A percentile compares a stretch with the other conserved stretches of the same genome.
Evolutionary conservation across 2,329 filamentous ascomycete species (phyloP).

Genomic region (Ceratocystis cubensis): DNA sequence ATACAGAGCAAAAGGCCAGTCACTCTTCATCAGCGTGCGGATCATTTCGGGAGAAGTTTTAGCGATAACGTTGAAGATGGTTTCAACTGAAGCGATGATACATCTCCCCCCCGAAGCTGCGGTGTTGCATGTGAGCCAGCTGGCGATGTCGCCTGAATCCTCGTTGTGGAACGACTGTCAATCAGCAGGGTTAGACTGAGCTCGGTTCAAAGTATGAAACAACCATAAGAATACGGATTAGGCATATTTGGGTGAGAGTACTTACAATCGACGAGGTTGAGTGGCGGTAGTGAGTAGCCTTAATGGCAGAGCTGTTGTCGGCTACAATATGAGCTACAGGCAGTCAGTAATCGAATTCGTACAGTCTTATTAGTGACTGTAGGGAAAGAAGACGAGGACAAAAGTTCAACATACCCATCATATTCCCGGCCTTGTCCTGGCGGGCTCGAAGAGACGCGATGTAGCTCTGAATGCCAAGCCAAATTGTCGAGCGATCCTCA

Average conservation of each 20-base stretch:
- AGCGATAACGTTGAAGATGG: slow-evolving; percentile 56
- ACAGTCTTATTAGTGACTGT: not conserved
- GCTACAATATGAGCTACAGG: slow-evolving; percentile 38
- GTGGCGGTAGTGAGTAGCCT: slow-evolving; percentile 44
- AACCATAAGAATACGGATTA: not conserved
- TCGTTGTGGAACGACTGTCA: slow-evolving; percentile 57
- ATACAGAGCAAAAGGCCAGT: slow-evolving; percentile 56
- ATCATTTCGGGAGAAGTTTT: slow-evolving; percentile 52
- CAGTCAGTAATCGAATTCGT: not conserved
- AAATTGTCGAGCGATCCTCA: slow-evolving; percentile 51
- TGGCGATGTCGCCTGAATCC: slow-evolving; percentile 52
- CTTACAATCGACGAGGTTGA: slow-evolving; percentile 45
- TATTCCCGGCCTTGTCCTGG: slow-evolving; percentile 51
- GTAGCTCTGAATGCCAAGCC: slow-evolving; percentile 52
- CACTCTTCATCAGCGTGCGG: slow-evolving; percentile 45
- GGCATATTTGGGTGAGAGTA: slow-evolving; percentile 23
- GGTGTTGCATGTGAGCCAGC: slow-evolving; percentile 49
- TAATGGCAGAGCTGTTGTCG: slow-evolving; percentile 38
- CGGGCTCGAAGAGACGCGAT: slow-evolving; percentile 48
- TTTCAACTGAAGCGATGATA: slow-evolving; percentile 52
- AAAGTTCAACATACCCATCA: slow-evolving; percentile 37
- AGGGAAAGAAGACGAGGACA: not conserved
- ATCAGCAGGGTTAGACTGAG: not conserved
- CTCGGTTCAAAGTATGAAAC: slow-evolving; percentile 4
- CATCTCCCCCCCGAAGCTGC: slow-evolving; percentile 52